A percentile compares a stretch with the other conserved stretches of the same genome.
phyloP scores from a whole-genome alignment of 2,329 filamentous ascomycete species.

The Daldinia sp. region DNA sequence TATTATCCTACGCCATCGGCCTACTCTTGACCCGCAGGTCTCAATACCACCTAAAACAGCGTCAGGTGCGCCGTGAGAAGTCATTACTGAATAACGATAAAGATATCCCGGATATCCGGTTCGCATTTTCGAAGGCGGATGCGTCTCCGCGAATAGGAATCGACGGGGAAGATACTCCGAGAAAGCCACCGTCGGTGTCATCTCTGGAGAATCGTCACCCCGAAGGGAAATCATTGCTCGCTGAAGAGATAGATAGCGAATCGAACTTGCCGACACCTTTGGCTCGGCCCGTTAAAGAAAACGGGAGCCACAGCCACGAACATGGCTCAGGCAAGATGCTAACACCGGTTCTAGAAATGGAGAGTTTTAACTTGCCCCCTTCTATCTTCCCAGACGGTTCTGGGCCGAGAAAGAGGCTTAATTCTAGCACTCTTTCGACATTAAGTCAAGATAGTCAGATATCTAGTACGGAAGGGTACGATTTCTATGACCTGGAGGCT shows the following conservation, averaged over 20 bases:
- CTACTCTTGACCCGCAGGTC: conserved; percentile 67
- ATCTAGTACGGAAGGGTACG: conserved; percentile 72
- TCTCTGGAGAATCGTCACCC: conserved; percentile 52
- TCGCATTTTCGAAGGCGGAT: conserved; percentile 32
- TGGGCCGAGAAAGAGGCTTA: conserved; percentile 59
- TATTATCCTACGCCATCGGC: conserved; percentile 67
- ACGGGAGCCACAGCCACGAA: conserved; percentile 46
- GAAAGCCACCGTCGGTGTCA: conserved; percentile 48
- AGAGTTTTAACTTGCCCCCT: conserved; percentile 64
- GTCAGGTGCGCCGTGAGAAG: conserved; percentile 54
- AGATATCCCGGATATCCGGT: conserved; percentile 30
- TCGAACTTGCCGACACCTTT: conserved; percentile 72
- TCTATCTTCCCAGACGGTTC: conserved; percentile 55
- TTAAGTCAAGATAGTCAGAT: conserved; percentile 63
- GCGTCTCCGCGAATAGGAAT: conserved; percentile 38
- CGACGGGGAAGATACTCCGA: conserved; percentile 45
- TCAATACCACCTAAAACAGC: conserved; percentile 67
- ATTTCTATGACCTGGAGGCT: conserved; percentile 73
- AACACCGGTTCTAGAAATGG: conserved; percentile 63
- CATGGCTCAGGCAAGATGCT: conserved; percentile 56
- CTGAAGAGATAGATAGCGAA: conserved; percentile 71
- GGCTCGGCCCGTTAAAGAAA: conserved; percentile 63
- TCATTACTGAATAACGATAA: conserved; percentile 29
- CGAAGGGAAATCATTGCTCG: conserved; percentile 60
- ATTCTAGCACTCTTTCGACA: conserved; percentile 65